Conservation (phyloP, 169 alveolate genomes). For the Cryptosporidium andersoni region DNA sequence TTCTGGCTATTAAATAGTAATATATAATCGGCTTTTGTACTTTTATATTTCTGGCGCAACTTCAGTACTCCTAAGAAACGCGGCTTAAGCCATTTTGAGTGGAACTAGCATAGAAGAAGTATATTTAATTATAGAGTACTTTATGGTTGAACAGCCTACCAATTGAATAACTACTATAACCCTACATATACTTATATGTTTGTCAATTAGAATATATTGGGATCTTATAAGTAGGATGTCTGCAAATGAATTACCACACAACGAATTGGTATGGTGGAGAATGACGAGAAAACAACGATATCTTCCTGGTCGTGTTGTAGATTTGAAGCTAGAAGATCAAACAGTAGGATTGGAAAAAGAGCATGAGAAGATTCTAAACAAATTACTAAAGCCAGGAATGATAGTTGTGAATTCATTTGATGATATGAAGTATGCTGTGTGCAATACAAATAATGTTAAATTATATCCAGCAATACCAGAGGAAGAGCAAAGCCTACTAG, state of each 20-base stretch:
- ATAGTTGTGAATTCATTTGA: slow-evolving; percentile 48
- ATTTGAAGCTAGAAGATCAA: slow-evolving; percentile 42
- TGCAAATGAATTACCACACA: slow-evolving; percentile 53
- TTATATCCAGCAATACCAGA: slow-evolving; percentile 36
- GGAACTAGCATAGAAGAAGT: too few species aligned
- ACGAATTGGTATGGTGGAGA: slow-evolving; percentile 69
- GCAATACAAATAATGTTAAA: slow-evolving; percentile 47
- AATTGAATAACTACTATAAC: too few species aligned
- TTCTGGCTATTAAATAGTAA: too few species aligned
- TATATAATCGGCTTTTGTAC: too few species aligned
- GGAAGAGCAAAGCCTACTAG: slow-evolving; percentile 47
- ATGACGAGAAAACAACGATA: slow-evolving; percentile 65
- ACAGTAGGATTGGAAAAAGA: slow-evolving; percentile 63
- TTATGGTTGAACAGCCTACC: too few species aligned
- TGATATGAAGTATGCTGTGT: slow-evolving; percentile 69
- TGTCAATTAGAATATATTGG: neutral
- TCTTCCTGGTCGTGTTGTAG: slow-evolving; percentile 58
- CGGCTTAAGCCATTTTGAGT: too few species aligned
- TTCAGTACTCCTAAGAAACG: too few species aligned
- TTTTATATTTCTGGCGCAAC: too few species aligned
- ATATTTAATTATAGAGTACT: too few species aligned
- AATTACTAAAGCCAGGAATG: slow-evolving; percentile 17
- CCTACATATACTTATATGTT: neutral
- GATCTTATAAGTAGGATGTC: slow-evolving; percentile 7
- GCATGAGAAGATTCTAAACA: slow-evolving; percentile 35